Percentiles rank a stretch among this genome's conserved stretches.
Evolutionary conservation across 2,329 filamentous ascomycete species (phyloP).

Genomic region (Fusarium chaquense): DNA sequence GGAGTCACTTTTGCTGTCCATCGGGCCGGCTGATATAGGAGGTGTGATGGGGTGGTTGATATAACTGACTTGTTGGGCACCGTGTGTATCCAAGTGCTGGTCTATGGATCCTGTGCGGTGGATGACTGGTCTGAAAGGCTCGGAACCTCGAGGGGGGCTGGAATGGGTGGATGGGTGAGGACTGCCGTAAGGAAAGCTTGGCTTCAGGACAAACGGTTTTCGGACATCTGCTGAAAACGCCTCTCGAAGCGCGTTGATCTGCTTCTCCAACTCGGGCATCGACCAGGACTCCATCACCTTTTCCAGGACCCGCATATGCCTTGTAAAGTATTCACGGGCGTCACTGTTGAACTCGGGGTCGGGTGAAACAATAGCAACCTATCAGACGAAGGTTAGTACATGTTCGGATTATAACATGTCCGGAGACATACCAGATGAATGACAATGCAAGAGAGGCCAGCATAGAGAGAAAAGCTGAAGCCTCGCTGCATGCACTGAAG

Average conservation of each 20-base stretch:
- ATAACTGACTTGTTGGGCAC: constrained; percentile 74
- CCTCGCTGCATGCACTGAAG: constrained; percentile 93
- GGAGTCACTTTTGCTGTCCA: constrained; percentile 83
- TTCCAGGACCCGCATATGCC: constrained; percentile 94
- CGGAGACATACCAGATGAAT: constrained; percentile 80
- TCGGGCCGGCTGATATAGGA: constrained; percentile 78
- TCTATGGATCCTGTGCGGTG: constrained; percentile 64
- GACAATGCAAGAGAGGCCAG: constrained; percentile 89
- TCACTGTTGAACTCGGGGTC: constrained; percentile 89
- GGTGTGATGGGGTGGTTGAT: constrained; percentile 80
- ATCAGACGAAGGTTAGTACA: constrained; percentile 5
- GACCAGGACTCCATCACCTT: constrained; percentile 85
- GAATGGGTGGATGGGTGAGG: constrained; percentile 73
- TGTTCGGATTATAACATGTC: background rate
- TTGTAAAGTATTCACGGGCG: constrained; percentile 87
- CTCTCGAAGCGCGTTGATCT: constrained; percentile 88
- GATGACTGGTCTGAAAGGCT: constrained; percentile 62
- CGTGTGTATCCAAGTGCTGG: constrained; percentile 65
- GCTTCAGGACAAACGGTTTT: constrained; percentile 89
- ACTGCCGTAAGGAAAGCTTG: constrained; percentile 87
- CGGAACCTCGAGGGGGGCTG: constrained; percentile 69
- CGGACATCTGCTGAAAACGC: constrained; percentile 89
- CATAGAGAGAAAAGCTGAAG: constrained; percentile 96
- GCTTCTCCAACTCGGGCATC: constrained; percentile 88
- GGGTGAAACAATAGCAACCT: constrained; percentile 94